These are phyloP conservation scores for Soucietia sequanensis DNA, from an alignment of 805 yeast genomes.

Conservation along the genomic window DNA sequence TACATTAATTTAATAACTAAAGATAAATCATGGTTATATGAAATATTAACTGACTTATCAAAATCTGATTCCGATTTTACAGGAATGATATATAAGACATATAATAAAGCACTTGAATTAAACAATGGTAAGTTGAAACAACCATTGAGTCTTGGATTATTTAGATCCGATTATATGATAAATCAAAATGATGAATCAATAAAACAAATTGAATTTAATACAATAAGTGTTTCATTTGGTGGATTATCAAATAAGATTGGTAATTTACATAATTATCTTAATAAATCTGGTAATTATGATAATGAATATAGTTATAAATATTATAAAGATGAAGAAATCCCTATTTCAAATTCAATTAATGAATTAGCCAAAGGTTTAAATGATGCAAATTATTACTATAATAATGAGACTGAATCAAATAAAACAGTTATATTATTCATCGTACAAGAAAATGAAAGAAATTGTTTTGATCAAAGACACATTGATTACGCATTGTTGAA, in stretches of 20 bases:
- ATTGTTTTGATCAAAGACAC: conserved; percentile 87
- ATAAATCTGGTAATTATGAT: conserved; percentile 56
- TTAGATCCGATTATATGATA: conserved; percentile 84
- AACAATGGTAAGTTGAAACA: conserved; percentile 51
- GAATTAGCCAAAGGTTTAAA: conserved; percentile 69
- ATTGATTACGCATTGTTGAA: conserved; percentile 69
- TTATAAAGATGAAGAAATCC: conserved; percentile 51
- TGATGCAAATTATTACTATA: conserved; percentile 61
- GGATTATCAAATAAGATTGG: conserved; percentile 84
- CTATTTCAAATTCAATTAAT: conserved; percentile 63
- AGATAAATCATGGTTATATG: conserved; percentile 57
- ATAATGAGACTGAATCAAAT: conserved; percentile 23
- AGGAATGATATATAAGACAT: conserved; percentile 67
- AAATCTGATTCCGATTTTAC: conserved; percentile 74
- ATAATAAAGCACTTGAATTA: conserved; percentile 45
- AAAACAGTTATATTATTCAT: conserved; percentile 67
- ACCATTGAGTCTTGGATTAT: conserved; percentile 74
- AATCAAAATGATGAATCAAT: conserved; percentile 45
- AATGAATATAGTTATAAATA: conserved; percentile 36
- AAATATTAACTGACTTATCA: conserved; percentile 54
- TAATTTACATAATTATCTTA: conserved; percentile 66
- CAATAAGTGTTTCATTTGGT: conserved; percentile 94
- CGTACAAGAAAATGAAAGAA: conserved; percentile 82
- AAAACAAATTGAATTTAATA: conserved; percentile 95
- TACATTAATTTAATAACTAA: conserved; percentile 67